phyloP scores from a whole-genome alignment of 495 filamentous ascomycete genomes.

The Acidomyces sp. region DNA sequence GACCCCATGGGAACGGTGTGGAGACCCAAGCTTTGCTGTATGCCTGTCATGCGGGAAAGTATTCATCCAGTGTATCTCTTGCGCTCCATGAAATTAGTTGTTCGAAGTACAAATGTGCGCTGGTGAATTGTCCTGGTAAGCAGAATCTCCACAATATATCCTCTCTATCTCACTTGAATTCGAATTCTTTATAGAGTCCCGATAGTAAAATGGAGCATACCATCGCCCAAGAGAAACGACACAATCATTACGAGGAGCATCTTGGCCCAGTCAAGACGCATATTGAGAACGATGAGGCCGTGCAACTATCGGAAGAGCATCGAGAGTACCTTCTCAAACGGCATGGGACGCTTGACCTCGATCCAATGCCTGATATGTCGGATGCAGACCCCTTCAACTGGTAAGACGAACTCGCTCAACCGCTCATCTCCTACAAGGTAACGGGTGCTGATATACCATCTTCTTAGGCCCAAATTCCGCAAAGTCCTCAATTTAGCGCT shows the following conservation, averaged over 20 bases:
- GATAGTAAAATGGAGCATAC: not conserved
- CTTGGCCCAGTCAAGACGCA: conserved; percentile 13
- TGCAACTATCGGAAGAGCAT: conserved; percentile 27
- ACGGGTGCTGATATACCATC: no score
- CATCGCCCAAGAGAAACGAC: not conserved
- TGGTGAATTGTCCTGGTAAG: no score
- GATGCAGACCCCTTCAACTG: conserved; percentile 44
- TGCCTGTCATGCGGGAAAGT: no score
- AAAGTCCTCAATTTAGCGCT: conserved; percentile 42
- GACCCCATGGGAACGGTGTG: no score
- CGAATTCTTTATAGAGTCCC: no score
- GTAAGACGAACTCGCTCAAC: conserved; percentile 22
- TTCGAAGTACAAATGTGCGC: no score
- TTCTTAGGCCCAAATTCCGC: conserved; percentile 38
- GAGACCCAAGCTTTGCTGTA: no score
- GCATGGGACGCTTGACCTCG: conserved; percentile 42
- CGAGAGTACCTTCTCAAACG: conserved; percentile 39
- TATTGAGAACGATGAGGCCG: conserved; percentile 4
- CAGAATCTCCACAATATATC: no score
- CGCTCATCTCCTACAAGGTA: not conserved
- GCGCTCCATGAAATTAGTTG: no score
- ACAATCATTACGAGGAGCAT: not conserved
- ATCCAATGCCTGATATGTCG: conserved; percentile 39
- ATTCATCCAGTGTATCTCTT: no score
- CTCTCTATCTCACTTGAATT: no score